These are phyloP conservation scores for Fusarium bulbicola DNA, from an alignment of 2,329 filamentous ascomycete species.

Conservation along the genomic window DNA sequence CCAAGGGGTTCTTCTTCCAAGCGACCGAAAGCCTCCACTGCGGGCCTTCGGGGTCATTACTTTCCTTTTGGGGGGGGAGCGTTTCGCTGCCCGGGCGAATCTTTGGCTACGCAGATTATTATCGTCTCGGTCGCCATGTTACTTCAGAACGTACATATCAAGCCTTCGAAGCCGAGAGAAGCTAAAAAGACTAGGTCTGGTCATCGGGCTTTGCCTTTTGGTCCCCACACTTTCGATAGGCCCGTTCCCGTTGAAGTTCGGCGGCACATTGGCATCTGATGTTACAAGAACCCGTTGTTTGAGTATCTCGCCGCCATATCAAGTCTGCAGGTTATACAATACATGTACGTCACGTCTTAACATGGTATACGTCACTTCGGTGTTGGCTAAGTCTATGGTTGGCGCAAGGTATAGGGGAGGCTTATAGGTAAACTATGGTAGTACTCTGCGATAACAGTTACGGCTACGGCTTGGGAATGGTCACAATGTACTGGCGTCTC, in stretches of 20 bases:
- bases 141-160: neutral
- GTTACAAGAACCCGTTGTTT: neutral
- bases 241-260: neutral
- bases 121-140: neutral
- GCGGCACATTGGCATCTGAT: neutral
- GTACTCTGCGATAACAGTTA: no score
- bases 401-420: no score
- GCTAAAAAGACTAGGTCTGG: neutral
- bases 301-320: no score
- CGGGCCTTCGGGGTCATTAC: neutral
- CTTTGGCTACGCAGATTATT: neutral
- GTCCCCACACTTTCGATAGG: neutral
- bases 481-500: no score
- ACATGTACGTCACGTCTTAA: no score
- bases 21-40: neutral
- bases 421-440: no score
- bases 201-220: neutral
- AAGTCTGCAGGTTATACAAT: no score
- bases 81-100: neutral
- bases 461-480: no score
- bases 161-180: neutral
- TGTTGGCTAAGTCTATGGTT: no score
- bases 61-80: neutral
- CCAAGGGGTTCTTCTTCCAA: neutral
- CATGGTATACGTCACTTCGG: no score